phyloP scores from a whole-genome alignment of 2,329 filamentous ascomycete species.

The Corniculantispora saksenae region DNA sequence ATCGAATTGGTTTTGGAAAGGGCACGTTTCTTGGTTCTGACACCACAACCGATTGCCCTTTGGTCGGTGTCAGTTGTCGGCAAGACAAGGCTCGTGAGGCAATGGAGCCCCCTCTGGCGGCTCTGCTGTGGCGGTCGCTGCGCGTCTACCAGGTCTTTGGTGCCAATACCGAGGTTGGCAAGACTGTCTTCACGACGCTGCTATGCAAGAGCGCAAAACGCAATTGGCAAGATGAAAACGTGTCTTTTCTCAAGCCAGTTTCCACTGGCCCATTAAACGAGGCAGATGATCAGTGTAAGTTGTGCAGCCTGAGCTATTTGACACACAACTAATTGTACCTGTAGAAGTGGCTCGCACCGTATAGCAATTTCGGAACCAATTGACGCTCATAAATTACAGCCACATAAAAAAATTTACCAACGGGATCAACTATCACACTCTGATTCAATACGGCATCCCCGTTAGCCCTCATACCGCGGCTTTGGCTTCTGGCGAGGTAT shows the following conservation, averaged over 20 bases:
- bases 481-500: conserved; percentile 44
- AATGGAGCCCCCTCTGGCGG: conserved; percentile 51
- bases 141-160: conserved; percentile 76
- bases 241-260: conserved; percentile 76
- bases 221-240: conserved; percentile 45
- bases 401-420: conserved; percentile 64
- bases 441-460: conserved; percentile 73
- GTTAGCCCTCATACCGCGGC: conserved; percentile 80
- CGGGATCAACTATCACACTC: conserved; percentile 49
- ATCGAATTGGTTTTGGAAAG: background rate
- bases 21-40: background rate
- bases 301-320: background rate
- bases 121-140: conserved; percentile 67
- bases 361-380: background rate
- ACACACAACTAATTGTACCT: background rate
- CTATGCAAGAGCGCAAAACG: conserved; percentile 63
- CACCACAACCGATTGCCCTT: background rate
- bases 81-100: conserved; percentile 4
- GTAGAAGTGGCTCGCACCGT: conserved; percentile 1
- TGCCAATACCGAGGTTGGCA: conserved; percentile 82
- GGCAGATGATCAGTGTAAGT: conserved; percentile 66
- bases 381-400: conserved; percentile 38
- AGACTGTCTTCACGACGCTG: conserved; percentile 76
- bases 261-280: conserved; percentile 72
- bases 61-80: background rate